A percentile compares a stretch with the other conserved stretches of the same genome.
Evolutionary conservation across 108 stramenopile genomes (phyloP).

Genomic region (Fragilaria radians): DNA sequence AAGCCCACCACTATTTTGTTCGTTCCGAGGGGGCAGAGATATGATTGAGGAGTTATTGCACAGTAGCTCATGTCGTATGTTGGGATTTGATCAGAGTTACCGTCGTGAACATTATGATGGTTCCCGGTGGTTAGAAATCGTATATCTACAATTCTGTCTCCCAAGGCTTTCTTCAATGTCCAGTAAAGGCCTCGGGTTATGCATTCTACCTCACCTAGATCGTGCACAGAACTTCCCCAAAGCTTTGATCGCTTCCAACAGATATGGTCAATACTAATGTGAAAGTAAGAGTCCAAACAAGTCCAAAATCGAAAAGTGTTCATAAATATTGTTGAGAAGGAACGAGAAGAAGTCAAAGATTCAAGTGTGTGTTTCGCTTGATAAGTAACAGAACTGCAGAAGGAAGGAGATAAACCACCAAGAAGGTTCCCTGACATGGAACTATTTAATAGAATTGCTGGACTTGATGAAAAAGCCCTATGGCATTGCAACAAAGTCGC

Average conservation of each 20-base stretch:
- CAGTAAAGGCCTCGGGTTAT: constrained; percentile 37
- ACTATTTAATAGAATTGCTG: constrained; percentile 71
- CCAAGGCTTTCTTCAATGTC: constrained; percentile 53
- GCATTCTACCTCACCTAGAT: constrained; percentile 46
- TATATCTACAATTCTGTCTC: constrained; percentile 49
- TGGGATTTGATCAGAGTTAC: constrained; percentile 25
- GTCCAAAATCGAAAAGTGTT: constrained; percentile 64
- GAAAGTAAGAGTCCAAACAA: constrained; percentile 67
- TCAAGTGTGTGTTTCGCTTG: constrained; percentile 45
- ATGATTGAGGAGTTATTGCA: constrained; percentile 12
- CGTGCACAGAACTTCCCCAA: neutral
- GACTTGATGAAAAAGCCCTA: constrained; percentile 19
- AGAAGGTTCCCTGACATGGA: constrained; percentile 78
- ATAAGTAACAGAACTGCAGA: constrained; percentile 34
- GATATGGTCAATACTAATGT: constrained; percentile 37
- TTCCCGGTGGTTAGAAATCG: constrained; percentile 68
- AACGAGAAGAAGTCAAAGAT: constrained; percentile 16
- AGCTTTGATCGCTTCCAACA: neutral
- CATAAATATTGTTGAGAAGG: constrained; percentile 61
- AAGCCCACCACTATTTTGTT: constrained; percentile 44
- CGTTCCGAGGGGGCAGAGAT: constrained; percentile 17
- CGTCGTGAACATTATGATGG: constrained; percentile 24
- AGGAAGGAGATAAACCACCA: constrained; percentile 67
- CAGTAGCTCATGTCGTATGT: constrained; percentile 10
- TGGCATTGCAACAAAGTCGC: constrained; percentile 56